phyloP scores from a whole-genome alignment of 2,329 filamentous ascomycete species.

The Bisporella sp. region DNA sequence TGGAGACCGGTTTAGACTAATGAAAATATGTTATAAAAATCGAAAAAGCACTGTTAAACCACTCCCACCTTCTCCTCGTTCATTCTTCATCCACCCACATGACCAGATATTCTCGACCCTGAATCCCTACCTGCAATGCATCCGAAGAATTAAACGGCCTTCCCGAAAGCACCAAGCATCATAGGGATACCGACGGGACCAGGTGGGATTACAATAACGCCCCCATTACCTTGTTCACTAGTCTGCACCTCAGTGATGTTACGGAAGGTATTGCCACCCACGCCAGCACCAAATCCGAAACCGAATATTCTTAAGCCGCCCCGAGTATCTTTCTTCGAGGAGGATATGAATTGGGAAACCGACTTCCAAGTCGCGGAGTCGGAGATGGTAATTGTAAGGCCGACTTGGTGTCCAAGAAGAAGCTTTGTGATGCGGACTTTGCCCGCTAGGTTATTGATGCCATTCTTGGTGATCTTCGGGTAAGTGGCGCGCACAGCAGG shows the following conservation, averaged over 20 bases:
- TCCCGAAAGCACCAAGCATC: neutral
- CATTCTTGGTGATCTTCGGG: conserved; percentile 1
- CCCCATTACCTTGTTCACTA: neutral
- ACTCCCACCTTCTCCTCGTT: too few relatives aligned
- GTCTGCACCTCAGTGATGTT: conserved; percentile 3
- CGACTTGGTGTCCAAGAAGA: conserved; percentile 7
- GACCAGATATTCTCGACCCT: too few relatives aligned
- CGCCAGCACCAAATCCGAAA: conserved; percentile 7
- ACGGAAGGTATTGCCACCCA: neutral
- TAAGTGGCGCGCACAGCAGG: conserved; percentile 6
- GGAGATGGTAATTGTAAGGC: conserved; percentile 8
- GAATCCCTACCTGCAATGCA: too few relatives aligned
- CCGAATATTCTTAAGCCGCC: conserved; percentile 8
- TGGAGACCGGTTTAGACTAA: too few relatives aligned
- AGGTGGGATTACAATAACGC: neutral
- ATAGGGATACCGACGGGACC: neutral
- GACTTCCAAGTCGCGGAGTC: conserved; percentile 4
- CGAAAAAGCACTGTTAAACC: too few relatives aligned
- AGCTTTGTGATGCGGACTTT: conserved; percentile 5
- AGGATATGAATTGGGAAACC: conserved; percentile 2
- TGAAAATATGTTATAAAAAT: too few relatives aligned
- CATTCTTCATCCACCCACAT: too few relatives aligned
- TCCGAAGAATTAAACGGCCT: neutral
- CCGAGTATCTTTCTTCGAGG: conserved; percentile 1
- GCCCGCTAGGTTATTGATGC: conserved; percentile 3